Evolutionary conservation across 2,329 filamentous ascomycete species (phyloP), one percentile per base, ranked within the genome.

Genomic region (Fusarium sp.): DNA sequence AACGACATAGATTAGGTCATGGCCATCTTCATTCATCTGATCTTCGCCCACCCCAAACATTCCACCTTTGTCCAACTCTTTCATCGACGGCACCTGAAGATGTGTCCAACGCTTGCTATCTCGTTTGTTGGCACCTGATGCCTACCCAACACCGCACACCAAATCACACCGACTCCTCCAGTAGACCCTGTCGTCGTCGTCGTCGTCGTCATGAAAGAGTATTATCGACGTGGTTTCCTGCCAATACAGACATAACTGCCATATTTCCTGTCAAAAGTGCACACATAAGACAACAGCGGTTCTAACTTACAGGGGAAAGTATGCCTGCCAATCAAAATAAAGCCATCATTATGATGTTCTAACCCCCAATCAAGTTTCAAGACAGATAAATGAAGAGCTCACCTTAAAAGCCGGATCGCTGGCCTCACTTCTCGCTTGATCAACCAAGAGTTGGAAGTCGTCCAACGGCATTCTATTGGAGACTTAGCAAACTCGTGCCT

Each of bases 241-340:
- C 85, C 86, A 65, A 88, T 87, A 61, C 84, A 87, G 33, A 88
- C 82, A 70, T 88, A 87, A 61, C 84, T 87, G 54, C 48, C 39
- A 39, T 55, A 35, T 15, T 35, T 58, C 38, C 17, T 6, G 42
- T 69, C 27, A 69, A 57, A 35, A 49, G 32, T 27, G 21, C 14
- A 21, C 6, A 15, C n/a, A 14, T 19, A 8, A 11, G 13, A 37
- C 29, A 10, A 3, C 39, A 31, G 29, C 9, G 8, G 7, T 32
- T 9, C 39, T 13, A 79, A 7, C 83, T 80, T 74, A 88, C 81
- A 88, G 69, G 38, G 84, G 83, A 57, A 88, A 88, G 70, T 88
- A 88, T 29, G 84, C 81, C 85, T 85, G 65, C 15, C 14, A 33
- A 21, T 15, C 36, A 39, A n/a, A 31, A 21, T 38, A 11, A 19